Conservation (phyloP, 495 filamentous ascomycete genomes). For the Neurospora sp. region DNA sequence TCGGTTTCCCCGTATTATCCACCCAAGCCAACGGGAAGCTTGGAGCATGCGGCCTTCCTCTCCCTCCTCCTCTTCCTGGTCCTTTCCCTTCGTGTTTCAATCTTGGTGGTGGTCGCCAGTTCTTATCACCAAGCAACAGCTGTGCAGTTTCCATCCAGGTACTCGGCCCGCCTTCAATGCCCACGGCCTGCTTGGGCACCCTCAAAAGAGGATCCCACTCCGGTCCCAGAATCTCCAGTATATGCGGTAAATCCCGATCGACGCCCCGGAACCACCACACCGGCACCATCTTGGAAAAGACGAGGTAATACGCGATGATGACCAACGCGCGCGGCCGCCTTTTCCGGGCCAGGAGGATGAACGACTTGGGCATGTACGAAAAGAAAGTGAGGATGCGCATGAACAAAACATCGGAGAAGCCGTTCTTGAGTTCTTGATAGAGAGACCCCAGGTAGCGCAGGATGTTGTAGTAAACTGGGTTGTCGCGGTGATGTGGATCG, state of each 20-base stretch:
- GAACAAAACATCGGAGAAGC: conserved; percentile 25
- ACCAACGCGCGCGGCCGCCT: conserved; percentile 44
- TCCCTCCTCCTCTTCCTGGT: not conserved
- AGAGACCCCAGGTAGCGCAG: conserved; percentile 34
- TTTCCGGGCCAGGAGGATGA: conserved; percentile 39
- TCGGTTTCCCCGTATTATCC: not conserved
- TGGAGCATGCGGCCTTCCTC: too few species aligned
- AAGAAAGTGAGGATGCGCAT: conserved; percentile 32
- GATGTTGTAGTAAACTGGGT: conserved; percentile 25
- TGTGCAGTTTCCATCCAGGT: conserved; percentile 15
- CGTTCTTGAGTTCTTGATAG: conserved; percentile 29
- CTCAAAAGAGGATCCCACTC: conserved; percentile 26
- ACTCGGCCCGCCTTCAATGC: not conserved
- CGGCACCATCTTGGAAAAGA: conserved; percentile 24
- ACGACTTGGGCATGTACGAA: conserved; percentile 39
- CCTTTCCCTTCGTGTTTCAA: conserved; percentile 3
- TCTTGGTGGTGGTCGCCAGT: conserved; percentile 19
- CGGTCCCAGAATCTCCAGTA: conserved; percentile 24
- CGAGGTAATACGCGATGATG: conserved; percentile 37
- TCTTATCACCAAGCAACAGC: conserved; percentile 26
- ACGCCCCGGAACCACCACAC: conserved; percentile 39
- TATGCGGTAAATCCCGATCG: conserved; percentile 28
- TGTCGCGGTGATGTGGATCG: conserved; percentile 17
- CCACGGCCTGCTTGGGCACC: conserved; percentile 24
- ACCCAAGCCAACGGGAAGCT: not conserved